Evolutionary conservation across 2,329 filamentous ascomycete species (phyloP).

Genomic region (Xylariaceae sp.): DNA sequence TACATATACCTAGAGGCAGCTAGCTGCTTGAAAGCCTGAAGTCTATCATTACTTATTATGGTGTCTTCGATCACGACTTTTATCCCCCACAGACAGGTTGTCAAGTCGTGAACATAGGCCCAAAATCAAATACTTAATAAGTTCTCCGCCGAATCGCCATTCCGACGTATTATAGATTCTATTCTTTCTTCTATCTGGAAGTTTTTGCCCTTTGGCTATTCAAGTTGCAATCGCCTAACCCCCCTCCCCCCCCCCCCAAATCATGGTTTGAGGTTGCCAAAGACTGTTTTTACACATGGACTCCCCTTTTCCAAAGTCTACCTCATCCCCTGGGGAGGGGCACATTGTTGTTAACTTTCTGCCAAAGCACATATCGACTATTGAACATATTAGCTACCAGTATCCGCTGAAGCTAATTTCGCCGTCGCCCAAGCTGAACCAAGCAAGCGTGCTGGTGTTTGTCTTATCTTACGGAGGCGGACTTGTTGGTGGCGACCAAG

Average conservation of each 20-base stretch:
- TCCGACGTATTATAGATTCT: neutral
- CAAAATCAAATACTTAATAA: no score
- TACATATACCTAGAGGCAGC: no score
- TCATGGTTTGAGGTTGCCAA: slow-evolving; percentile 8
- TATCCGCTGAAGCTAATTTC: slow-evolving; percentile 94
- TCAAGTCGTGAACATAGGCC: no score
- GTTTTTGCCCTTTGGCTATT: neutral
- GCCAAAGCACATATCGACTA: slow-evolving; percentile 65
- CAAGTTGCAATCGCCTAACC: neutral
- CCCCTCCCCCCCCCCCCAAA: no score
- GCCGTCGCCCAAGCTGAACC: slow-evolving; percentile 61
- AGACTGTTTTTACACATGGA: slow-evolving; percentile 10
- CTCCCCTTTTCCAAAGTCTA: slow-evolving; percentile 73
- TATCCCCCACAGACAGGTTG: no score
- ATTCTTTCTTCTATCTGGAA: neutral
- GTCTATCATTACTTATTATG: no score
- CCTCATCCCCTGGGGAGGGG: slow-evolving; percentile 73
- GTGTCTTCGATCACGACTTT: no score
- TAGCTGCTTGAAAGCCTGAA: neutral
- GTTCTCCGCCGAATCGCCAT: neutral
- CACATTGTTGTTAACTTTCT: slow-evolving; percentile 68
- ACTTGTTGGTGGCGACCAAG: slow-evolving; percentile 79
- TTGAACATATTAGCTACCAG: slow-evolving; percentile 76
- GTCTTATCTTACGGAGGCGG: slow-evolving; percentile 93
- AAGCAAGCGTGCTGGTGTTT: slow-evolving; percentile 74